These are phyloP conservation scores for Fusarium keratoplasticum DNA, from an alignment of 2,329 filamentous ascomycete species.

Conservation along the genomic window DNA sequence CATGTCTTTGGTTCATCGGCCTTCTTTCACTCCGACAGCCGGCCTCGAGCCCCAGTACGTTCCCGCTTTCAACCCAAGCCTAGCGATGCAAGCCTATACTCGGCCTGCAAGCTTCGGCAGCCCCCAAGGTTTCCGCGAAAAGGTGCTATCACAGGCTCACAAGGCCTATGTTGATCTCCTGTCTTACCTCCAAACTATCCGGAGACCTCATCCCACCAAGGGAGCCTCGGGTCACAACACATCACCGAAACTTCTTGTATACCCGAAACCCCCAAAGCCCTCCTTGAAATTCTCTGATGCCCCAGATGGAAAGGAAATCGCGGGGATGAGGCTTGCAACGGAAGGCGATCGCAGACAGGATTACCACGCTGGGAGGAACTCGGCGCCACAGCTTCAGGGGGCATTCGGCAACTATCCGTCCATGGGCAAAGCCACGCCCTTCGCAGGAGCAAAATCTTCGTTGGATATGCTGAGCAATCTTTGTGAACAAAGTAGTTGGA, in stretches of 20 bases:
- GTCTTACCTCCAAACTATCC: slow-evolving; percentile 70
- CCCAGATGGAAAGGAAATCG: slow-evolving; percentile 4
- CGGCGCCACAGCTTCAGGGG: slow-evolving; percentile 17
- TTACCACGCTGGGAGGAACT: slow-evolving; percentile 24
- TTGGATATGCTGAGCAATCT: slow-evolving; percentile 78
- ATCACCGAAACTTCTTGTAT: slow-evolving; percentile 64
- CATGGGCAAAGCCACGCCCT: slow-evolving; percentile 51
- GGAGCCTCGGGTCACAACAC: slow-evolving; percentile 51
- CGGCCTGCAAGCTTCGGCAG: slow-evolving; percentile 18
- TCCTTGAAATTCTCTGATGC: slow-evolving; percentile 25
- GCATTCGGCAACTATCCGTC: slow-evolving; percentile 26
- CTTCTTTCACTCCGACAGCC: slow-evolving; percentile 21
- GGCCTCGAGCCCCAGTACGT: slow-evolving; percentile 20
- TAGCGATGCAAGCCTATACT: slow-evolving; percentile 12
- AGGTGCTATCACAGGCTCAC: slow-evolving; percentile 76
- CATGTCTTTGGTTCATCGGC: slow-evolving; percentile 8
- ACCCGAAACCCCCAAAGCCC: slow-evolving; percentile 63
- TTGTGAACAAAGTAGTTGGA: slow-evolving; percentile 84
- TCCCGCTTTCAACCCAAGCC: slow-evolving; percentile 6
- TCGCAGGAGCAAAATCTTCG: slow-evolving; percentile 70
- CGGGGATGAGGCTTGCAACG: slow-evolving; percentile 8
- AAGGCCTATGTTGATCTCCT: slow-evolving; percentile 78
- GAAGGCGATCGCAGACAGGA: slow-evolving; percentile 21
- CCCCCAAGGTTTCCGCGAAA: slow-evolving; percentile 70
- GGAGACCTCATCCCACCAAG: slow-evolving; percentile 59